A percentile compares a stretch with the other conserved stretches of the same genome.
phyloP scores from a whole-genome alignment of 306 rosid species.

The Rubus idaeus region DNA sequence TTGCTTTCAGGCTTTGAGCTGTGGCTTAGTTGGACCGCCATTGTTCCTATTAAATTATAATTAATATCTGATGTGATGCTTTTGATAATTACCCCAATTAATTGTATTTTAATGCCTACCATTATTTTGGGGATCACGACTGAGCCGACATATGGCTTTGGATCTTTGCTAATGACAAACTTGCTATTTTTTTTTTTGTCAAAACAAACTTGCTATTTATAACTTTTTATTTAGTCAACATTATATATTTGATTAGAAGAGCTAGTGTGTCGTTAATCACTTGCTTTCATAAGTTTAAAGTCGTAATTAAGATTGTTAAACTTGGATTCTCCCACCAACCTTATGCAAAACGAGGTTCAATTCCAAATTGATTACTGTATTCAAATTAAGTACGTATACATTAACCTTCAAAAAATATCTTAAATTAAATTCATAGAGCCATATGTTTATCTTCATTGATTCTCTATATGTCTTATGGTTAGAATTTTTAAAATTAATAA shows the following conservation, averaged over 20 bases:
- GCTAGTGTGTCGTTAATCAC: not conserved
- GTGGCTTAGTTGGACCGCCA: slow-evolving; percentile 15
- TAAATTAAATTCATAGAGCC: too few species aligned
- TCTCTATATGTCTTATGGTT: too few species aligned
- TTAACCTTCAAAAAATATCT: not conserved
- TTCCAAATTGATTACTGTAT: not conserved
- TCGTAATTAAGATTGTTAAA: not conserved
- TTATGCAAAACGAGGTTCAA: not conserved
- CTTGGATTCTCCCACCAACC: not conserved
- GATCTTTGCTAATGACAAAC: not conserved
- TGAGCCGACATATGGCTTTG: not conserved
- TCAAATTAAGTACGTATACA: not conserved
- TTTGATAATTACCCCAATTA: not conserved
- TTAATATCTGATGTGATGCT: not conserved
- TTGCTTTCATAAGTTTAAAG: not conserved
- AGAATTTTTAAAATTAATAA: too few species aligned
- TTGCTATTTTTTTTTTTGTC: too few species aligned
- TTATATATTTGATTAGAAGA: not conserved
- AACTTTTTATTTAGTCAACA: not conserved
- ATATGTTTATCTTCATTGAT: too few species aligned
- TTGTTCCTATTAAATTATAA: not conserved
- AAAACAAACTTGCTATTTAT: not conserved
- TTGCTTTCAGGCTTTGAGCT: not conserved
- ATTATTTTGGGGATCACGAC: not conserved
- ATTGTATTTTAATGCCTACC: not conserved